These are phyloP conservation scores for Fusarium austroafricanum DNA, from an alignment of 2,329 filamentous ascomycete species.

Conservation along the genomic window DNA sequence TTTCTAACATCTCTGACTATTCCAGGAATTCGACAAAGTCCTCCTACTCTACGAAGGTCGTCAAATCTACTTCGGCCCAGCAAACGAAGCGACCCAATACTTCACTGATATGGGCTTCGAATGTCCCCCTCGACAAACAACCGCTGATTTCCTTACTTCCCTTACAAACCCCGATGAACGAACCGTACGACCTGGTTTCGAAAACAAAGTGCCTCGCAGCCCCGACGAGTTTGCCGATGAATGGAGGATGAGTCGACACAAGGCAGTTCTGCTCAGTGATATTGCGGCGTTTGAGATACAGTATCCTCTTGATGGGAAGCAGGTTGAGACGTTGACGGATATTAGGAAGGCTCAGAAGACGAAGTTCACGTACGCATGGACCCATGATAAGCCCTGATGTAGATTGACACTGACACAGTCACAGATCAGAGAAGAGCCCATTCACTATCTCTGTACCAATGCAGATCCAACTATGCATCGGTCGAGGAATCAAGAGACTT, in stretches of 20 bases:
- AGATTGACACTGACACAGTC: neutral
- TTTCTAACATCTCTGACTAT: neutral
- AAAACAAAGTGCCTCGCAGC: slow-evolving; percentile 46
- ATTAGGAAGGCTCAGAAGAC: slow-evolving; percentile 30
- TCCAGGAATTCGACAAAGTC: slow-evolving; percentile 70
- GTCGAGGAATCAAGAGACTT: slow-evolving; percentile 36
- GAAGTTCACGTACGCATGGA: slow-evolving; percentile 12
- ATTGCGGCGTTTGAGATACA: slow-evolving; percentile 45
- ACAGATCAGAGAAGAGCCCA: slow-evolving; percentile 45
- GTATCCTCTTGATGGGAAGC: slow-evolving; percentile 39
- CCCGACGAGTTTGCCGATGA: slow-evolving; percentile 51
- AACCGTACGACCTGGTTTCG: slow-evolving; percentile 44
- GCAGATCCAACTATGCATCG: slow-evolving; percentile 57
- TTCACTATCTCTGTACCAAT: slow-evolving; percentile 60
- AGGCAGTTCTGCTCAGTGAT: slow-evolving; percentile 43
- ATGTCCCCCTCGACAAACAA: slow-evolving; percentile 66
- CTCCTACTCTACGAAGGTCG: slow-evolving; percentile 74
- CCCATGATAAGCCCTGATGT: neutral
- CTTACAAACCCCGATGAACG: slow-evolving; percentile 56
- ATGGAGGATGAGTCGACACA: slow-evolving; percentile 46
- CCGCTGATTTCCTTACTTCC: slow-evolving; percentile 75
- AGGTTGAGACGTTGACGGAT: slow-evolving; percentile 18
- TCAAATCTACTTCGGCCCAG: slow-evolving; percentile 62
- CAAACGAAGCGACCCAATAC: slow-evolving; percentile 31
- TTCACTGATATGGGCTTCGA: slow-evolving; percentile 64